Percentiles rank a stretch among this genome's conserved stretches.
Evolutionary conservation across 495 filamentous ascomycete genomes (phyloP).

Genomic region (Talaromyces thailandensis): DNA sequence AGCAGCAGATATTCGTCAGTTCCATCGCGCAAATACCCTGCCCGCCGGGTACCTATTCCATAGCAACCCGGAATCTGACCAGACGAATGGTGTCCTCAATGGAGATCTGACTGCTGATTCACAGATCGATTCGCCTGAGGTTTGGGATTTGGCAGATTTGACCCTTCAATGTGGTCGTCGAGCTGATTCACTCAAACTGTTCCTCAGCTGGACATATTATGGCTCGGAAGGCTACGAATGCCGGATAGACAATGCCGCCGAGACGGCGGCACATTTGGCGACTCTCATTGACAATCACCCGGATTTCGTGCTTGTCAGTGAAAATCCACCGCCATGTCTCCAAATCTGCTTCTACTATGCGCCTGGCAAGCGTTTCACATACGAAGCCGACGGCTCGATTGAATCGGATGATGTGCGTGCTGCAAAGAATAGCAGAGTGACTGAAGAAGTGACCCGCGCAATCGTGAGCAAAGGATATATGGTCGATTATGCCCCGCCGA

Average conservation of each 20-base stretch:
- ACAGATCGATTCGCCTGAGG: conserved; percentile 38
- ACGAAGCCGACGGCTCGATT: conserved; percentile 19
- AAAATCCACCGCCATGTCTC: conserved; percentile 75
- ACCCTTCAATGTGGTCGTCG: conserved; percentile 87
- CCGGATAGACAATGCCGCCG: conserved; percentile 62
- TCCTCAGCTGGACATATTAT: conserved; percentile 83
- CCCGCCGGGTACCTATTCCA: conserved; percentile 86
- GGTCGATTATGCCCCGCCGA: conserved; percentile 82
- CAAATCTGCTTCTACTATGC: conserved; percentile 94
- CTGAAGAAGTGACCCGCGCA: conserved; percentile 52
- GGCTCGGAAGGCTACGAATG: conserved; percentile 52
- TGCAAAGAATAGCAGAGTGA: conserved; percentile 62
- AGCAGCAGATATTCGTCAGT: conserved; percentile 60
- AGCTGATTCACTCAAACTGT: conserved; percentile 80
- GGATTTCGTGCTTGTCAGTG: conserved; percentile 62
- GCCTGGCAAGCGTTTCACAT: conserved; percentile 41
- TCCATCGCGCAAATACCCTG: conserved; percentile 77
- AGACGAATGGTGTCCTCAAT: conserved; percentile 6
- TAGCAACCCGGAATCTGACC: conserved; percentile 26
- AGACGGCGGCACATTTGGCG: conserved; percentile 55
- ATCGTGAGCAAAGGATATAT: conserved; percentile 76
- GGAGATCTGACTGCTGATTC: conserved; percentile 14
- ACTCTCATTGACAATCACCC: conserved; percentile 37
- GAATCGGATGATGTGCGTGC: conserved; percentile 31
- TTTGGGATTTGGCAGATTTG: conserved; percentile 89